These are phyloP conservation scores for Cyclanthera cordifolia DNA, from an alignment of 306 rosid genomes.

Conservation along the genomic window DNA sequence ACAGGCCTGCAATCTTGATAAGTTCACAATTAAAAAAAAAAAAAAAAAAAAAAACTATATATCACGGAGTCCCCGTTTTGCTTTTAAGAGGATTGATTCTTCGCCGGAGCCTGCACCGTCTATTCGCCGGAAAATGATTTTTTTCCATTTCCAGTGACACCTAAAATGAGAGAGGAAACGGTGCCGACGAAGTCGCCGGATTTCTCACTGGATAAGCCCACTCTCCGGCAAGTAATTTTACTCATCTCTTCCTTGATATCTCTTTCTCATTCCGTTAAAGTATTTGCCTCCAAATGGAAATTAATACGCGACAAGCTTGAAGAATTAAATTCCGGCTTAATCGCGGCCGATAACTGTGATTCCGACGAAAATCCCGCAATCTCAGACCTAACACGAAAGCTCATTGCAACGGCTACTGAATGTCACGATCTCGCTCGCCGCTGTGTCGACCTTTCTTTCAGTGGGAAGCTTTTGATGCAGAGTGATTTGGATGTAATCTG, in stretches of 20 bases:
- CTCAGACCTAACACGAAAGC: slow-evolving; percentile 23
- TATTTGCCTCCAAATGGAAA: slow-evolving; percentile 70
- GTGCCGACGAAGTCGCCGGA: slow-evolving; percentile 21
- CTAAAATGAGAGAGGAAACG: slow-evolving; percentile 35
- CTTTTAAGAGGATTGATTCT: background rate
- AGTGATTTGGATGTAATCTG: slow-evolving; percentile 63
- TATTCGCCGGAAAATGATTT: slow-evolving; percentile 30
- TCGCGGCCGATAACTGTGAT: slow-evolving; percentile 48
- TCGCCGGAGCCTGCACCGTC: background rate
- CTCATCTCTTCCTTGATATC: slow-evolving; percentile 44
- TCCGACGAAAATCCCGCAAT: slow-evolving; percentile 35
- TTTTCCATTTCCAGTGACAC: slow-evolving; percentile 21
- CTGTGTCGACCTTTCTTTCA: slow-evolving; percentile 60
- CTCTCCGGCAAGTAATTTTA: slow-evolving; percentile 32
- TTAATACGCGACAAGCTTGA: slow-evolving; percentile 52
- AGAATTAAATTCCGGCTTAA: slow-evolving; percentile 42
- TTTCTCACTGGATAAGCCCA: slow-evolving; percentile 16
- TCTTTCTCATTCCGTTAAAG: slow-evolving; percentile 50
- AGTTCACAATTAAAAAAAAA: background rate
- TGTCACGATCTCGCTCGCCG: slow-evolving; percentile 59
- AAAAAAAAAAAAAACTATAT: background rate
- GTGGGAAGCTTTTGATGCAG: slow-evolving; percentile 93
- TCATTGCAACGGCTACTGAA: slow-evolving; percentile 33
- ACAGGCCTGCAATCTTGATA: slow-evolving; percentile 10
- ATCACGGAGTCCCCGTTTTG: background rate